These are phyloP conservation scores for Bimuria novae-zelandiae DNA, from an alignment of 2,329 filamentous ascomycete species.

Conservation along the genomic window DNA sequence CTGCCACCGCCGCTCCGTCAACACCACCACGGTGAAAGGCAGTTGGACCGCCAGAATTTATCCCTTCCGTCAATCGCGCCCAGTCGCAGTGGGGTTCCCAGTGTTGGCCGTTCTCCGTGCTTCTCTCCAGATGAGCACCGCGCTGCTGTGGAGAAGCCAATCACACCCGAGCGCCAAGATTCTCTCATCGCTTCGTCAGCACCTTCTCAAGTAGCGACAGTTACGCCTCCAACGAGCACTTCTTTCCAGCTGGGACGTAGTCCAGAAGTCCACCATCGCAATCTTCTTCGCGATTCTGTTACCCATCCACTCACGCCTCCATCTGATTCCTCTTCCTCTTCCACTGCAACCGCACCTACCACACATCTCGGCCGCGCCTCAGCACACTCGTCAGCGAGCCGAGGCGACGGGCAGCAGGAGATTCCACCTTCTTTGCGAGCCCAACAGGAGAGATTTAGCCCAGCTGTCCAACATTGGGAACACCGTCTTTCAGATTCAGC, in stretches of 20 bases:
- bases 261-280: background rate
- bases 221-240: background rate
- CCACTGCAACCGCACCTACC: too few species aligned
- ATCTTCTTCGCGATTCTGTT: background rate
- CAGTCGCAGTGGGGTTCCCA: background rate
- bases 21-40: background rate
- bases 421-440: background rate
- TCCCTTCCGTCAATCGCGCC: background rate
- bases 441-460: background rate
- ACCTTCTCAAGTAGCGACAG: background rate
- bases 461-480: background rate
- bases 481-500: background rate
- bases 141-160: conserved; percentile 4
- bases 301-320: conserved; percentile 3
- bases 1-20: background rate
- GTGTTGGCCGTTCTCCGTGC: background rate
- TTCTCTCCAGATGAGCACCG: too few species aligned
- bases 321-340: background rate
- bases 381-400: background rate
- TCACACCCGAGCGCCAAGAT: conserved; percentile 8
- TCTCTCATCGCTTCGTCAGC: background rate
- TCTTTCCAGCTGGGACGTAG: background rate
- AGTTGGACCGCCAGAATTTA: background rate
- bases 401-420: background rate
- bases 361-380: background rate